phyloP scores from a whole-genome alignment of 2,329 filamentous ascomycete species.

The Rutstroemia sp. region DNA sequence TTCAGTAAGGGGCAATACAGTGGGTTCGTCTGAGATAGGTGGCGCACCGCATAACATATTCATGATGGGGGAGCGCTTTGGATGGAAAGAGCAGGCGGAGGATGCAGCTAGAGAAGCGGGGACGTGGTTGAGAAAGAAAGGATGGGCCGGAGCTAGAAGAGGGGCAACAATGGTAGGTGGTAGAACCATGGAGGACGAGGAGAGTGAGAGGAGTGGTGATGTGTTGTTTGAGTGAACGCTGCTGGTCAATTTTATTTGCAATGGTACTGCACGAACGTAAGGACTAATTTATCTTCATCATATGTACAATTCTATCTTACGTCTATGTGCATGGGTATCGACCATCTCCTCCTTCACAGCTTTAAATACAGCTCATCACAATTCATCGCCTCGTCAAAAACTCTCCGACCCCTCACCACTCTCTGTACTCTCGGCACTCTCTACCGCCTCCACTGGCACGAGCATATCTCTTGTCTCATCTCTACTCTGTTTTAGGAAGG shows the following conservation, averaged over 20 bases:
- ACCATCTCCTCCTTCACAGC: no score
- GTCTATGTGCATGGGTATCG: background rate
- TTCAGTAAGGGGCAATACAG: background rate
- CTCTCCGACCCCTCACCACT: background rate
- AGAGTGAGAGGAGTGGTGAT: background rate
- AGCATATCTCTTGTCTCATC: slow-evolving; percentile 64
- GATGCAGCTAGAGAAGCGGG: background rate
- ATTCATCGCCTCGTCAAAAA: no score
- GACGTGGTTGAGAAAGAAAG: background rate
- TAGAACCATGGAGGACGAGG: background rate
- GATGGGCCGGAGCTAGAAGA: background rate
- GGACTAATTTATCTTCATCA: no score
- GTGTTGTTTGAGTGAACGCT: background rate
- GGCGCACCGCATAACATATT: background rate
- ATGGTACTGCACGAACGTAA: no score
- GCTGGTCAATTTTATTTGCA: background rate
- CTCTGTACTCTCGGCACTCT: background rate
- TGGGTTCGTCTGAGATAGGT: background rate
- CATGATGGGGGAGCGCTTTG: background rate
- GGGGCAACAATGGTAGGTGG: background rate
- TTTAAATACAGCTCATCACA: no score
- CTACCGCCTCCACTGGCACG: background rate
- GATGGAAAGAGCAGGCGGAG: background rate
- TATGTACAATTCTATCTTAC: background rate
- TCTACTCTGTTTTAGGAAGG: slow-evolving; percentile 81